These are phyloP conservation scores for Melaleuca alternifolia DNA, from an alignment of 345 rosid species.

Conservation along the genomic window DNA sequence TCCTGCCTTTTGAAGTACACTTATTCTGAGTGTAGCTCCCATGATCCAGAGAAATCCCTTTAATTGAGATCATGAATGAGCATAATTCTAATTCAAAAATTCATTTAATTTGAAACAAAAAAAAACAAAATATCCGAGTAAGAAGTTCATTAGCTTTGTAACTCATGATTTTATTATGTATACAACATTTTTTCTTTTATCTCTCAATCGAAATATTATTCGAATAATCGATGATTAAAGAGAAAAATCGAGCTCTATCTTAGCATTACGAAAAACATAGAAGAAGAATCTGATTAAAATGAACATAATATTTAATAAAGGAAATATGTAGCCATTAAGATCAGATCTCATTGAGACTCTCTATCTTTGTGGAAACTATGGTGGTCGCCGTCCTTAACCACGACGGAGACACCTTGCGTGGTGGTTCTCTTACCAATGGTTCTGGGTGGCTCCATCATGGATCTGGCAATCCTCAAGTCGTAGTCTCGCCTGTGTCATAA, in stretches of 20 bases:
- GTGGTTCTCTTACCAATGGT: background rate
- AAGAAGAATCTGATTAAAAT: too few species aligned
- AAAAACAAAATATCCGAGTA: background rate
- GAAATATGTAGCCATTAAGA: background rate
- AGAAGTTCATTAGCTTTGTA: background rate
- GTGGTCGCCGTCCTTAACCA: rapidly evolving
- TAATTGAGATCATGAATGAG: background rate
- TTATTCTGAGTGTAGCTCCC: background rate
- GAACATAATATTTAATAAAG: background rate
- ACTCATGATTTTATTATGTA: background rate
- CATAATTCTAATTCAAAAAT: background rate
- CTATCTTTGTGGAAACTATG: background rate
- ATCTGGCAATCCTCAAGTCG: background rate
- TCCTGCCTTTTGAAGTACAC: background rate
- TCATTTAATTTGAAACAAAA: background rate
- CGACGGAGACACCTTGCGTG: background rate
- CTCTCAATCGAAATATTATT: background rate
- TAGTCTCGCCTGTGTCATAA: rapidly evolving
- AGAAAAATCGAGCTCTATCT: rapidly evolving
- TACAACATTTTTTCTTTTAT: background rate
- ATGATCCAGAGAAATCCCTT: background rate
- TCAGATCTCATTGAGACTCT: background rate
- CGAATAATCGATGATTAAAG: background rate
- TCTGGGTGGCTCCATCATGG: background rate
- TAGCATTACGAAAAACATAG: rapidly evolving